phyloP scores from a whole-genome alignment of 1,284 basidiomycete genomes.

The Boletus semigastroideus region DNA sequence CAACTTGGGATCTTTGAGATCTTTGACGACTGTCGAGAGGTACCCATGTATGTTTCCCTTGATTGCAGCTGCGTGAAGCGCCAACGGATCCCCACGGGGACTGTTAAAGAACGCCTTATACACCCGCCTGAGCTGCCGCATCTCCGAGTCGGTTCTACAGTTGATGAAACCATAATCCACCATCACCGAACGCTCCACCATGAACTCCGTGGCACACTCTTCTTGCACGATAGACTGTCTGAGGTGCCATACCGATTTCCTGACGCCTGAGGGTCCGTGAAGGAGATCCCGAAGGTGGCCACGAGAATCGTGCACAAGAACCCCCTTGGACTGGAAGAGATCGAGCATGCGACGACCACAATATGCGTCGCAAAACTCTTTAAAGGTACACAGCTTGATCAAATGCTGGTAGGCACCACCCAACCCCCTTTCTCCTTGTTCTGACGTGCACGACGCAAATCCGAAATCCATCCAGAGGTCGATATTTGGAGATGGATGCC shows the following conservation, averaged over 20 bases:
- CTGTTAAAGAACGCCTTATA: conserved; percentile 7
- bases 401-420: not conserved
- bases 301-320: not conserved
- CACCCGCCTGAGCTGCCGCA: conserved; percentile 4
- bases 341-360: not conserved
- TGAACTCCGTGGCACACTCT: not conserved
- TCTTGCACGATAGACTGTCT: not conserved
- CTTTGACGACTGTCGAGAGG: conserved; percentile 1
- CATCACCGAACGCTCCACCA: not conserved
- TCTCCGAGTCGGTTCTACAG: conserved; percentile 4
- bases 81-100: not conserved
- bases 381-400: not conserved
- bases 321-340: conserved; percentile 4
- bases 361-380: conserved; percentile 5
- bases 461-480: conserved; percentile 2
- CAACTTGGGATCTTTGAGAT: conserved; percentile 2
- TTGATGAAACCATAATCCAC: conserved; percentile 7
- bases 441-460: conserved; percentile 3
- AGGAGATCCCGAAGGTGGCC: conserved; percentile 1
- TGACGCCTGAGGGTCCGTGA: not conserved
- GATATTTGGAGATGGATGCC: conserved; percentile 1
- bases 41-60: conserved; percentile 3
- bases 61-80: conserved; percentile 5
- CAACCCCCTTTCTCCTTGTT: not conserved
- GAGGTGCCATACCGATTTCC: conserved; percentile 5